Conservation (phyloP, 495 filamentous ascomycete species). For the Saxophila tyrrhenica region DNA sequence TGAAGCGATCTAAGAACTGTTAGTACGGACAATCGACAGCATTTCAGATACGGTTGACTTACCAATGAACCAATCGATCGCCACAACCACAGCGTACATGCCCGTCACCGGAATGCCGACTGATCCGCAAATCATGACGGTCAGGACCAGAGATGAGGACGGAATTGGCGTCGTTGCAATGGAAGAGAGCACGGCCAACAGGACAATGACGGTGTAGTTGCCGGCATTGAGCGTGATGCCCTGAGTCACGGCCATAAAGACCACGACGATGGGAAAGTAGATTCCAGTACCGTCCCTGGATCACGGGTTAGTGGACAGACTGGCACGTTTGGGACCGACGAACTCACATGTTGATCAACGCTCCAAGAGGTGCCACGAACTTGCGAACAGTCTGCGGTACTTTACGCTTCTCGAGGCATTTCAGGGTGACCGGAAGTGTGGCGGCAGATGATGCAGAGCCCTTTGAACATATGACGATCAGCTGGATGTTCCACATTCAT, state of each 20-base stretch:
- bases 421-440: no score
- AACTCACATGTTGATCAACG: no score
- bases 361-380: no score
- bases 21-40: no score
- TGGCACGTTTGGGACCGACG: no score
- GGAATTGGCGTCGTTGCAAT: conserved; percentile 30
- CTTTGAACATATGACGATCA: no score
- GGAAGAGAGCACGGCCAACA: conserved; percentile 27
- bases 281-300: conserved; percentile 20
- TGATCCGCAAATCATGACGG: conserved; percentile 27
- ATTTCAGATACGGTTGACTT: no score
- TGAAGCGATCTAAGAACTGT: conserved; percentile 28
- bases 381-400: no score
- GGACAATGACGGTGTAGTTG: conserved; percentile 26
- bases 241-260: conserved; percentile 27
- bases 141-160: conserved; percentile 25
- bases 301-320: conserved; percentile 23
- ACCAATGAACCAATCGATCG: conserved; percentile 28
- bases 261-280: conserved; percentile 26
- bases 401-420: no score
- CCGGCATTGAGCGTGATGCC: conserved; percentile 19
- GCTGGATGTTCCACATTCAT: no score
- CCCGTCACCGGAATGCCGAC: conserved; percentile 26
- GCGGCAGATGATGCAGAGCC: no score
- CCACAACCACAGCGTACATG: conserved; percentile 27